A percentile compares a stretch with the other conserved stretches of the same genome.
phyloP scores from a whole-genome alignment of 208 protist species.

The Trypanosoma melophagium region DNA sequence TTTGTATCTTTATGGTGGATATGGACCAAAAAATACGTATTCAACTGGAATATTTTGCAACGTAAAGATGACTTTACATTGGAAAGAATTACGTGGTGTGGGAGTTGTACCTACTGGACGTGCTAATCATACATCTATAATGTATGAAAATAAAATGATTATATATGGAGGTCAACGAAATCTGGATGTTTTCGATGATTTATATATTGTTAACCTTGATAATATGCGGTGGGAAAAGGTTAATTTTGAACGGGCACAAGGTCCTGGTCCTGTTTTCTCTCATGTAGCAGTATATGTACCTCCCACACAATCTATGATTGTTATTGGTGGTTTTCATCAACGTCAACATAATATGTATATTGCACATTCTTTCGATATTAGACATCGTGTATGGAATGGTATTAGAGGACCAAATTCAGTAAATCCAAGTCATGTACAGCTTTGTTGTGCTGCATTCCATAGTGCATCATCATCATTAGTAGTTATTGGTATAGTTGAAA shows the following conservation, averaged over 20 bases:
- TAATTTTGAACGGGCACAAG: slow-evolving; percentile 50
- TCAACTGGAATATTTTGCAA: slow-evolving; percentile 63
- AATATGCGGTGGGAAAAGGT: slow-evolving; percentile 79
- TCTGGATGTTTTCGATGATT: slow-evolving; percentile 78
- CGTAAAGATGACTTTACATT: slow-evolving; percentile 78
- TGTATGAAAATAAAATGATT: slow-evolving; percentile 72
- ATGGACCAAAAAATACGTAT: slow-evolving; percentile 67
- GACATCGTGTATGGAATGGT: slow-evolving; percentile 76
- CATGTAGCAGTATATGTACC: slow-evolving; percentile 76
- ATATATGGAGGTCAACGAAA: slow-evolving; percentile 79
- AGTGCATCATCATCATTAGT: slow-evolving; percentile 42
- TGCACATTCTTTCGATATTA: slow-evolving; percentile 80
- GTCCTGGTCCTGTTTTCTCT: slow-evolving; percentile 79
- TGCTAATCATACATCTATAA: slow-evolving; percentile 69
- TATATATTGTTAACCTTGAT: slow-evolving; percentile 70
- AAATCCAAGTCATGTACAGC: slow-evolving; percentile 75
- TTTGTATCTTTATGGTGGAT: slow-evolving; percentile 81
- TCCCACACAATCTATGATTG: slow-evolving; percentile 55
- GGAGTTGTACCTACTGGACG: slow-evolving; percentile 74
- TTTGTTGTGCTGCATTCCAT: slow-evolving; percentile 57
- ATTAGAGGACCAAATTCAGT: slow-evolving; percentile 62
- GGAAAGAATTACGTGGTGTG: slow-evolving; percentile 73
- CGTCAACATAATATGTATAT: slow-evolving; percentile 81
- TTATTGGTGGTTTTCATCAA: slow-evolving; percentile 87
- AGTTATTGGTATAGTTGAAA: slow-evolving; percentile 65